Base-by-base conservation (phyloP, 495 filamentous ascomycete species). In the Trichoderma erinaceum region DNA sequence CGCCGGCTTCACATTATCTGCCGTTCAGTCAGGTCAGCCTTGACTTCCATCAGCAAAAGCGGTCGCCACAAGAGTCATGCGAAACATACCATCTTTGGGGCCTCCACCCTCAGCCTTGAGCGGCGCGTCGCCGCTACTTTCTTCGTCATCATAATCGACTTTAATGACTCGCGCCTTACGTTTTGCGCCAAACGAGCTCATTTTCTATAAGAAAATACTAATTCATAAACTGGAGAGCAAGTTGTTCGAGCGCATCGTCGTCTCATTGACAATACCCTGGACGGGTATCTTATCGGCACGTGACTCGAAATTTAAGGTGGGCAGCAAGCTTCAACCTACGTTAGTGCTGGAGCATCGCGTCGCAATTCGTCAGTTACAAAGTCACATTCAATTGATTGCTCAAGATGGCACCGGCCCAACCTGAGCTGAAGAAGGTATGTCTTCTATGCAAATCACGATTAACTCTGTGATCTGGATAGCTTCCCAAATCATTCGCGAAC, bases 351-450 rank as follows among this genome's bases (percentile, higher is more conserved):
- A 44, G n/a, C 7, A 50, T 50, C 65, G 65, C 23, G 68, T 70
- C 68, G 65, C 68, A 64, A 68, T 65, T 50, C 56, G 43, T 65
- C 65, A 13, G 32, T 70, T 29, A 32, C 68, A 63, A 73, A 68
- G 69, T 38, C 64, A 70, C 68, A 50, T 44, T 70, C 44, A 52
- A 50, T 65, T 41, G 66, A 56, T 66, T 66, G 68, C 68, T 76
- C 80, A 90, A 84, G 70, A 99, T 99, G 96, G 92, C 96, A 80
- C 94, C 94, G 90, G 92, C 95, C 77, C 94, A 97, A 81, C 96
- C 95, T 70, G 96, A 99, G 79, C 88, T 99, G 69, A 98, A 99
- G 81, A 98, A 97, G 87, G 95, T 94, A 77, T 61, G 80, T 68
- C 58, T 63, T 2, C 61, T n/a, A 0, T 5, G 2, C 21, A n/a